Evolutionary conservation across 2,329 filamentous ascomycete genomes (phyloP).

Genomic region (Ceratocystis alfenasii): DNA sequence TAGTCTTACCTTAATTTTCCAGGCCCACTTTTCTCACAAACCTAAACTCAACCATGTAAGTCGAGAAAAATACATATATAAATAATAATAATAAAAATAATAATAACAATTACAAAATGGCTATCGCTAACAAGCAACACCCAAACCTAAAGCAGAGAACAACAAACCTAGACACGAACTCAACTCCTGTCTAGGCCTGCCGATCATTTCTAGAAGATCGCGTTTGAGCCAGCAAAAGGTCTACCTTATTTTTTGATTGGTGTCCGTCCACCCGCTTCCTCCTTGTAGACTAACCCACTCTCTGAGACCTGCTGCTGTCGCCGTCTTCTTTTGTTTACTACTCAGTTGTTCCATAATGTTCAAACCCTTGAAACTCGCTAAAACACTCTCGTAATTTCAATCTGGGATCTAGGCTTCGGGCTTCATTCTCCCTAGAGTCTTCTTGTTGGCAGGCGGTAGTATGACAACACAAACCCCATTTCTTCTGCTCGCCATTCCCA

Average conservation of each 20-base stretch:
- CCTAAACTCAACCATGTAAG: conserved; percentile 5
- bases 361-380: conserved; percentile 43
- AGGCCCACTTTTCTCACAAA: background rate
- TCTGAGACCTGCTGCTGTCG: background rate
- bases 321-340: background rate
- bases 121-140: background rate
- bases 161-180: conserved; percentile 1
- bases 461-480: background rate
- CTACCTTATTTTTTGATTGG: conserved; percentile 3
- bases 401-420: background rate
- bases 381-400: conserved; percentile 36
- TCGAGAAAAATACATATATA: background rate
- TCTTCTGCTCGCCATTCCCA: background rate
- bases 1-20: conserved; percentile 6
- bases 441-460: conserved; percentile 25
- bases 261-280: background rate
- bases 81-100: background rate
- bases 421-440: conserved; percentile 15
- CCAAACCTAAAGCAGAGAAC: background rate
- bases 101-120: background rate
- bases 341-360: conserved; percentile 12
- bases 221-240: background rate
- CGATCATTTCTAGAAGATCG: conserved; percentile 12
- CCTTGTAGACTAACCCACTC: background rate
- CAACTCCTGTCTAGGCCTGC: background rate